Evolutionary conservation across 1,139 yeast species (phyloP).

Genomic region (Geotrichum carabidarum): DNA sequence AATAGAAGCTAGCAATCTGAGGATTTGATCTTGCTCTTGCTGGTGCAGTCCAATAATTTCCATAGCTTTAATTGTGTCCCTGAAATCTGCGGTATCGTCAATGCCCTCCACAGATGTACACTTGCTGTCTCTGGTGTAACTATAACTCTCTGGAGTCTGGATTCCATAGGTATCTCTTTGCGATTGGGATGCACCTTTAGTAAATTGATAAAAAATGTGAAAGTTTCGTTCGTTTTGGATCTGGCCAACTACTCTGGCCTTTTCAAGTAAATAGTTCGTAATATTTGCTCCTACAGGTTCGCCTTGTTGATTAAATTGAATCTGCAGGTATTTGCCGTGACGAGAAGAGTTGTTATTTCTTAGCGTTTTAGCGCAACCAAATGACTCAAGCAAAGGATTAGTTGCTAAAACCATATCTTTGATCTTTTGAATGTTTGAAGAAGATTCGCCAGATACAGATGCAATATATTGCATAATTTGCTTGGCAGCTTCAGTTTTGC

Average conservation of each 20-base stretch:
- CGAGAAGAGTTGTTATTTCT: slow-evolving; percentile 95
- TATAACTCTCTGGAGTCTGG: slow-evolving; percentile 88
- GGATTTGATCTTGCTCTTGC: slow-evolving; percentile 83
- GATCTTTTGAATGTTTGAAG: slow-evolving; percentile 69
- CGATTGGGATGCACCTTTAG: slow-evolving; percentile 81
- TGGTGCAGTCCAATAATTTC: slow-evolving; percentile 73
- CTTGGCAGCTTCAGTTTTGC: slow-evolving; percentile 97
- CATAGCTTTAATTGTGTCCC: slow-evolving; percentile 85
- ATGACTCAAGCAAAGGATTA: slow-evolving; percentile 90
- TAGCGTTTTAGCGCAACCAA: slow-evolving; percentile 97
- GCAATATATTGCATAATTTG: slow-evolving; percentile 98
- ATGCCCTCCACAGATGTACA: slow-evolving; percentile 84
- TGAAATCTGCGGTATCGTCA: slow-evolving; percentile 73
- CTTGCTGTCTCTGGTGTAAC: slow-evolving; percentile 80
- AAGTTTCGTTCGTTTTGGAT: slow-evolving; percentile 89
- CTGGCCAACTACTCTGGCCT: slow-evolving; percentile 93
- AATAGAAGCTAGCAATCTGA: slow-evolving; percentile 75
- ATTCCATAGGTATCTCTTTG: slow-evolving; percentile 83
- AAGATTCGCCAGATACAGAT: slow-evolving; percentile 61
- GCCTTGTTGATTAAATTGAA: slow-evolving; percentile 71
- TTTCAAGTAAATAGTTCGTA: slow-evolving; percentile 89
- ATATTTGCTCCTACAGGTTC: slow-evolving; percentile 95
- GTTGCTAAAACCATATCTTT: slow-evolving; percentile 98
- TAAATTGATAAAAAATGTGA: slow-evolving; percentile 93
- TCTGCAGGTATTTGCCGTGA: slow-evolving; percentile 95